phyloP scores from a whole-genome alignment of 345 rosid genomes.

The Acer saccharum region DNA sequence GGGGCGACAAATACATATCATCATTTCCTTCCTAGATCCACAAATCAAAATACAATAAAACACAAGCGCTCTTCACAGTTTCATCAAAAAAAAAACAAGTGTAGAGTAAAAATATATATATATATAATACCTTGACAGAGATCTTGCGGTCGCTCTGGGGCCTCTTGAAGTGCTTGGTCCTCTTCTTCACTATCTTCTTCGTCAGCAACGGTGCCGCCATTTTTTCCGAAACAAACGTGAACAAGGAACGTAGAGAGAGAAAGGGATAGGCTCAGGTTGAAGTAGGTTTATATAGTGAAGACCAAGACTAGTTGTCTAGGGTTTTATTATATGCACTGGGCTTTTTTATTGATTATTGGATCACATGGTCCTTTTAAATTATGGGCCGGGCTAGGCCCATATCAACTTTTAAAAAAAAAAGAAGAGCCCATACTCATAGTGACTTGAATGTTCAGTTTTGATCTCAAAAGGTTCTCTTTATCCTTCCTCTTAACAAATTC shows the following conservation, averaged over 20 bases:
- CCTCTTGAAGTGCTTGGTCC: slow-evolving; percentile 76
- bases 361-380: neutral
- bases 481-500: no score
- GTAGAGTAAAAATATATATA: no score
- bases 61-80: no score
- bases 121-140: slow-evolving; percentile 61
- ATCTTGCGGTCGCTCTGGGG: slow-evolving; percentile 82
- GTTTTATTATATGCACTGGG: slow-evolving; percentile 12
- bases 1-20: slow-evolving; percentile 82
- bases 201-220: slow-evolving; percentile 77
- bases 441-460: no score
- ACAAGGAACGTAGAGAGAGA: no score
- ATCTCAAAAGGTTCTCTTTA: no score
- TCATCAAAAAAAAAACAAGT: no score
- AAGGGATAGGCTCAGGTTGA: slow-evolving; percentile 6
- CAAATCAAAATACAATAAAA: neutral
- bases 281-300: slow-evolving; percentile 10
- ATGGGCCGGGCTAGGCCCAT: neutral
- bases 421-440: no score
- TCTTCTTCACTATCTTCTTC: slow-evolving; percentile 86
- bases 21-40: no score
- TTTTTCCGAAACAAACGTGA: slow-evolving; percentile 10
- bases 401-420: no score
- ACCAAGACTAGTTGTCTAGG: slow-evolving; percentile 10
- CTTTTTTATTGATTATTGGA: no score